Conservation (phyloP, 768 basidiomycete species). For the Leccinum pellstonianum region DNA sequence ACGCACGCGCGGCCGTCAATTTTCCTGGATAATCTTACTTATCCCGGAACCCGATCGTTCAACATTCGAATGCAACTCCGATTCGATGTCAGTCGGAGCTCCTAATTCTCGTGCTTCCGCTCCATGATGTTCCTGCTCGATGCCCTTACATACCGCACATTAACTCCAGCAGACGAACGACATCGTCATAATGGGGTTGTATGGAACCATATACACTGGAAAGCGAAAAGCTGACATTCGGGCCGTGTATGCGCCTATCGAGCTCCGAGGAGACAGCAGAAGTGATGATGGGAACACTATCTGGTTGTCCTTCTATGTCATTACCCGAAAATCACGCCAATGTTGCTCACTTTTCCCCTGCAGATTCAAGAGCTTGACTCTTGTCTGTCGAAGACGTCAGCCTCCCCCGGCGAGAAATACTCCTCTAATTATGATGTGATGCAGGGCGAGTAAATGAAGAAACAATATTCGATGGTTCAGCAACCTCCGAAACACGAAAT, state of each 20-base stretch:
- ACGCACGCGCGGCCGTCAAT: too few relatives aligned
- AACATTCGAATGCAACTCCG: background rate
- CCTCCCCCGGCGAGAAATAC: background rate
- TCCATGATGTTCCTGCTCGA: background rate
- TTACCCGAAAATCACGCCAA: too few relatives aligned
- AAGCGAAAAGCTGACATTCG: conserved; percentile 4
- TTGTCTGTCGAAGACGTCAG: conserved; percentile 1
- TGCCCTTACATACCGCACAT: background rate
- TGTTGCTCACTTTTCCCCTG: conserved; percentile 9
- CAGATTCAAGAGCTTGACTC: conserved; percentile 4
- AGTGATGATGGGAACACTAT: conserved; percentile 13
- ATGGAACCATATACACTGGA: background rate
- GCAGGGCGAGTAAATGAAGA: conserved; percentile 12
- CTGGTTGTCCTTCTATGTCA: conserved; percentile 10
- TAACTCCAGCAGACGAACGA: background rate
- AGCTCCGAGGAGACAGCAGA: conserved; percentile 21
- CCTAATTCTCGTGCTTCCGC: background rate
- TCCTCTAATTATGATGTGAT: background rate
- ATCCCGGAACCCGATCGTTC: background rate
- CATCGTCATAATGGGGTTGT: background rate
- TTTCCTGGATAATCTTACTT: too few relatives aligned
- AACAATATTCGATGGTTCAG: background rate
- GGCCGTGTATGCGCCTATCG: conserved; percentile 11
- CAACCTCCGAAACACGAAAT: conserved; percentile 15
- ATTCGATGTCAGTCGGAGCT: conserved; percentile 1